phyloP scores from a whole-genome alignment of 768 basidiomycete genomes.

The Sporobolomyces pararoseus region DNA sequence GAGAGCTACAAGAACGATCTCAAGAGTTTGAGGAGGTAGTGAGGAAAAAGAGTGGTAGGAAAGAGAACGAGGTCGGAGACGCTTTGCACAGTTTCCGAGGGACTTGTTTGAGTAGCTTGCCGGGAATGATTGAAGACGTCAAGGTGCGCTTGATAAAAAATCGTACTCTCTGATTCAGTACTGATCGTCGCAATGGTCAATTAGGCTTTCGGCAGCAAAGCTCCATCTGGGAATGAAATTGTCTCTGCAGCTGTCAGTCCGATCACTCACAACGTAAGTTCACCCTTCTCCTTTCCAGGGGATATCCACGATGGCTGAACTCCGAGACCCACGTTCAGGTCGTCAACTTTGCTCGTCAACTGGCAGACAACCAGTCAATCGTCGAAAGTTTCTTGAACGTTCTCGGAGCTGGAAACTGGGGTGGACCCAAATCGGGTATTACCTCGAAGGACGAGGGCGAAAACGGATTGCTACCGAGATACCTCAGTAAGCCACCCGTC shows the following conservation, averaged over 20 bases:
- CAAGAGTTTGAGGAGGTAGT: slow-evolving; percentile 43
- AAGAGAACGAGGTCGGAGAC: slow-evolving; percentile 45
- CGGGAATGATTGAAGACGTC: slow-evolving; percentile 44
- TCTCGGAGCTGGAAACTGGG: slow-evolving; percentile 46
- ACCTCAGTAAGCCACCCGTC: slow-evolving; percentile 35
- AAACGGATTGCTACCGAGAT: slow-evolving; percentile 31
- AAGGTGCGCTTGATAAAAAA: slow-evolving; percentile 19
- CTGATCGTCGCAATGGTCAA: slow-evolving; percentile 6
- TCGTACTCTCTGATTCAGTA: too few relatives aligned
- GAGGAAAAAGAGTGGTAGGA: slow-evolving; percentile 32
- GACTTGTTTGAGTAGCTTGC: slow-evolving; percentile 42
- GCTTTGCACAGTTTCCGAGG: slow-evolving; percentile 43
- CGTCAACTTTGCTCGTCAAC: slow-evolving; percentile 44
- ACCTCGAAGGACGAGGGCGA: slow-evolving; percentile 20
- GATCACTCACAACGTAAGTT: slow-evolving; percentile 35
- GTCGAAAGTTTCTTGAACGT: slow-evolving; percentile 42
- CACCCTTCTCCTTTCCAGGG: not conserved
- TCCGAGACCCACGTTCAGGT: slow-evolving; percentile 14
- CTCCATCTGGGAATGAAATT: slow-evolving; percentile 23
- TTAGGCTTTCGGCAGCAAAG: slow-evolving; percentile 38
- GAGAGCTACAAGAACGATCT: slow-evolving; percentile 32
- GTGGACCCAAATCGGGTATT: slow-evolving; percentile 18
- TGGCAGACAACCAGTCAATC: slow-evolving; percentile 40
- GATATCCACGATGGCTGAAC: not conserved
- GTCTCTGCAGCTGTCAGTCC: slow-evolving; percentile 27